A percentile compares a stretch with the other conserved stretches of the same genome.
phyloP scores from a whole-genome alignment of 495 filamentous ascomycete species.

The Durotheca rogersii region DNA sequence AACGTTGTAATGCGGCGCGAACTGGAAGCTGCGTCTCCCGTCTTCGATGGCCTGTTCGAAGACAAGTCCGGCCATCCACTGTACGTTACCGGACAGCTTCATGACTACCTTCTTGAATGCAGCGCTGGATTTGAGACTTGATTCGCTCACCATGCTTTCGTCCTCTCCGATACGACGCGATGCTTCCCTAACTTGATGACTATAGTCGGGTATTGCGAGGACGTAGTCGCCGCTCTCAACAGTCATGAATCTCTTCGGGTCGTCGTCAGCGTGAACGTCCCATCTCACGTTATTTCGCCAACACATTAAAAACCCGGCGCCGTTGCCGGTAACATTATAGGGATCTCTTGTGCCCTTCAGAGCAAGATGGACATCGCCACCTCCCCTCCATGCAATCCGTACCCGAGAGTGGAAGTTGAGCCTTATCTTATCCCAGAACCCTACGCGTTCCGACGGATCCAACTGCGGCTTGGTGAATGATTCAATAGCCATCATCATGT shows the following conservation, averaged over 20 bases:
- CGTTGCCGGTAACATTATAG: conserved; percentile 87
- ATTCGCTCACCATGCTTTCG: conserved; percentile 62
- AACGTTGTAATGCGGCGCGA: conserved; percentile 90
- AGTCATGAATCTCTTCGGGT: conserved; percentile 90
- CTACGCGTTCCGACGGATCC: conserved; percentile 88
- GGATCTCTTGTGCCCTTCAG: conserved; percentile 93
- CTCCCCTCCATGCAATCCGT: conserved; percentile 84
- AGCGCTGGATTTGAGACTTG: conserved; percentile 68
- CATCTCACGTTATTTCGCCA: conserved; percentile 91
- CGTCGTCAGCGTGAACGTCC: conserved; percentile 76
- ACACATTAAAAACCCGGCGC: conserved; percentile 95
- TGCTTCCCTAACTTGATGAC: conserved; percentile 74
- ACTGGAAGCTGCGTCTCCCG: conserved; percentile 74
- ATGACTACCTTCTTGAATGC: conserved; percentile 96
- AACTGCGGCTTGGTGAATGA: conserved; percentile 93
- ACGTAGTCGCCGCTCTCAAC: conserved; percentile 94
- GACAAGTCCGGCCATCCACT: conserved; percentile 84
- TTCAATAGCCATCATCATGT: conserved; percentile 99
- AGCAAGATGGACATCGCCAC: conserved; percentile 92
- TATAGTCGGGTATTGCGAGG: conserved; percentile 90
- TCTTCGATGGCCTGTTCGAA: conserved; percentile 76
- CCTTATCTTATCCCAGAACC: conserved; percentile 99
- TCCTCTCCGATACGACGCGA: conserved; percentile 58
- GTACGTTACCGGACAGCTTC: conserved; percentile 94
- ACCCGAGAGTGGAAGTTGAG: conserved; percentile 93